Conservation (phyloP, 2,329 filamentous ascomycete genomes). For the Herpotrichia juniperi region DNA sequence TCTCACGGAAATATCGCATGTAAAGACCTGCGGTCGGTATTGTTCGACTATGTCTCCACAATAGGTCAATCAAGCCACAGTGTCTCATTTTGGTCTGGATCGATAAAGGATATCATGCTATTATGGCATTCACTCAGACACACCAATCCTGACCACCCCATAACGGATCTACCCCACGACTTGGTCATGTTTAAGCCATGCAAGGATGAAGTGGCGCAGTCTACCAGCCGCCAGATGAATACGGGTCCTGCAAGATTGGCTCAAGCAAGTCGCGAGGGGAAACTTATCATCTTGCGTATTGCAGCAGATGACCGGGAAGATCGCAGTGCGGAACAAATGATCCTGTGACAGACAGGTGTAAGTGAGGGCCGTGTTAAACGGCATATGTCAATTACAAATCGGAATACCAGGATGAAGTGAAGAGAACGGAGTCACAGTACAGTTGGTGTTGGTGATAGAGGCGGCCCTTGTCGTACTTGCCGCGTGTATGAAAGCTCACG, state of each 20-base stretch:
- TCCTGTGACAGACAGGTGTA: background rate
- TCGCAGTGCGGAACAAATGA: background rate
- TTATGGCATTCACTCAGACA: background rate
- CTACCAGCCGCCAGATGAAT: conserved; percentile 1
- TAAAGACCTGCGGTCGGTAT: background rate
- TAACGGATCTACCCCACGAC: background rate
- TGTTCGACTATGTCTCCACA: background rate
- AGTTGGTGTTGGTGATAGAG: background rate
- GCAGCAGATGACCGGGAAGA: background rate
- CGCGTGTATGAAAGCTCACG: background rate
- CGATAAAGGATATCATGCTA: background rate
- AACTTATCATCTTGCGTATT: background rate
- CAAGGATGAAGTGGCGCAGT: background rate
- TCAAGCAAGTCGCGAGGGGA: background rate
- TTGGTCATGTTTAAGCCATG: conserved; percentile 3
- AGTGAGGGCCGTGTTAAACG: background rate
- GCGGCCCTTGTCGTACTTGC: background rate
- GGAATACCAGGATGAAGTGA: background rate
- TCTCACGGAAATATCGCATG: background rate
- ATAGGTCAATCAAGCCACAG: background rate
- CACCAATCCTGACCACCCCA: conserved; percentile 2
- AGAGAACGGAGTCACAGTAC: background rate
- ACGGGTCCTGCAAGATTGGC: conserved; percentile 9
- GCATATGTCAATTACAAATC: background rate
- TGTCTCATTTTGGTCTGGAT: background rate